phyloP scores from a whole-genome alignment of 2,329 filamentous ascomycete species.

The Leptographium radiaticola region DNA sequence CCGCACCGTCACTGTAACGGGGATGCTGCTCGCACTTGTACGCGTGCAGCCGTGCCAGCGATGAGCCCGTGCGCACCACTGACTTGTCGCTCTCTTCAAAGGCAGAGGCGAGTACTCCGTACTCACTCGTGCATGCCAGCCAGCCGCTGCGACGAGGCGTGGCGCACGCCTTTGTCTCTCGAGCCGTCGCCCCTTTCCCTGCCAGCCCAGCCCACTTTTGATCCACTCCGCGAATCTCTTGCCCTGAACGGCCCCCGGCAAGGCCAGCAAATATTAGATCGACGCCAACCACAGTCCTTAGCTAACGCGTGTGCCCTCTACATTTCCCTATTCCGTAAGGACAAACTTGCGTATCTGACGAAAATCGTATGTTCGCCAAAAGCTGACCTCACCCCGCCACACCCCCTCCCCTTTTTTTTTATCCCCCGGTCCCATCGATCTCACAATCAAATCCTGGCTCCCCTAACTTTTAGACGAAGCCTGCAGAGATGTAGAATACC shows the following conservation, averaged over 20 bases:
- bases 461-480: too few relatives aligned
- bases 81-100: too few relatives aligned
- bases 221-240: background rate
- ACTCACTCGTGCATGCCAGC: background rate
- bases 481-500: background rate
- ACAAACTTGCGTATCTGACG: background rate
- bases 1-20: background rate
- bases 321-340: background rate
- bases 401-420: background rate
- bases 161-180: background rate
- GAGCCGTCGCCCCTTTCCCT: background rate
- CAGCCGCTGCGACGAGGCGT: background rate
- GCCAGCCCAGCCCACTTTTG: background rate
- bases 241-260: background rate
- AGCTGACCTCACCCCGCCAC: conserved; percentile 3
- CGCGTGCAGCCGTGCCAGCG: background rate
- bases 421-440: too few relatives aligned
- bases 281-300: background rate
- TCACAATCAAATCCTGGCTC: too few relatives aligned
- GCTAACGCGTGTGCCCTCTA: background rate
- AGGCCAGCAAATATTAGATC: background rate
- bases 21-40: background rate
- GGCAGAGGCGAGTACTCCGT: too few relatives aligned
- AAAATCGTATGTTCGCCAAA: conserved; percentile 4
- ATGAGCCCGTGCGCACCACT: too few relatives aligned